Evolutionary conservation across 2,329 filamentous ascomycete species (phyloP).

Genomic region (Aspergillus versicolor): DNA sequence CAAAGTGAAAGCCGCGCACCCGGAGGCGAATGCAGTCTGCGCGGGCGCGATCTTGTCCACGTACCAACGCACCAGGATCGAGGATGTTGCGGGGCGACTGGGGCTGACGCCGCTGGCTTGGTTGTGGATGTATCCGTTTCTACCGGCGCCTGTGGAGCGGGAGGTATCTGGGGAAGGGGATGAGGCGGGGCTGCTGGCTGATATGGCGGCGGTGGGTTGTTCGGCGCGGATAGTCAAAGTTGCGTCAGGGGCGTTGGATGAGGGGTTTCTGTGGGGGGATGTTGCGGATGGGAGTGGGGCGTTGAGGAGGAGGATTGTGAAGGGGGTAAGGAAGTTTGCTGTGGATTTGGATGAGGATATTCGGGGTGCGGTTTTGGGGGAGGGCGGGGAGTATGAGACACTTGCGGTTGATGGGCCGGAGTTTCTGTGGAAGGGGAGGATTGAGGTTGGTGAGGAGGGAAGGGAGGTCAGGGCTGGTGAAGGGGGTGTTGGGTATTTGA

Average conservation of each 20-base stretch:
- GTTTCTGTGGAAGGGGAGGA: constrained; percentile 68
- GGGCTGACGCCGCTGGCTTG: constrained; percentile 79
- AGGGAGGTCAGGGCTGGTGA: constrained; percentile 62
- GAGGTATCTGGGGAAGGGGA: constrained; percentile 5
- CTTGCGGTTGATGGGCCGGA: constrained; percentile 78
- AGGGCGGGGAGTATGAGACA: constrained; percentile 96
- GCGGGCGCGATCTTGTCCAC: constrained; percentile 92
- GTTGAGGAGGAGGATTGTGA: constrained; percentile 50
- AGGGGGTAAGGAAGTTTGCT: constrained; percentile 60
- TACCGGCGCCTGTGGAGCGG: constrained; percentile 54
- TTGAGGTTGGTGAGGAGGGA: constrained; percentile 60
- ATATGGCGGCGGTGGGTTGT: constrained; percentile 76
- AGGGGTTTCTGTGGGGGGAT: constrained; percentile 75
- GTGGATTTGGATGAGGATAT: constrained; percentile 49
- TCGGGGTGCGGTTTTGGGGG: constrained; percentile 75
- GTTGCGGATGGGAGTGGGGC: constrained; percentile 58
- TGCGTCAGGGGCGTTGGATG: constrained; percentile 83
- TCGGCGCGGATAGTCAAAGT: constrained; percentile 95
- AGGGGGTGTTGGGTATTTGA: constrained; percentile 75
- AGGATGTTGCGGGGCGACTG: constrained; percentile 84
- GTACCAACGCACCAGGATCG: constrained; percentile 94
- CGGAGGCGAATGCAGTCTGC: constrained; percentile 79
- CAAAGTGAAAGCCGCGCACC: constrained; percentile 66
- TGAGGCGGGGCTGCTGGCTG: constrained; percentile 61
- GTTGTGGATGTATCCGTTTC: constrained; percentile 84